A percentile compares a stretch with the other conserved stretches of the same genome.
These are phyloP conservation scores for Candolleomyces eurysporus DNA, from an alignment of 768 basidiomycete genomes.

Conservation along the genomic window DNA sequence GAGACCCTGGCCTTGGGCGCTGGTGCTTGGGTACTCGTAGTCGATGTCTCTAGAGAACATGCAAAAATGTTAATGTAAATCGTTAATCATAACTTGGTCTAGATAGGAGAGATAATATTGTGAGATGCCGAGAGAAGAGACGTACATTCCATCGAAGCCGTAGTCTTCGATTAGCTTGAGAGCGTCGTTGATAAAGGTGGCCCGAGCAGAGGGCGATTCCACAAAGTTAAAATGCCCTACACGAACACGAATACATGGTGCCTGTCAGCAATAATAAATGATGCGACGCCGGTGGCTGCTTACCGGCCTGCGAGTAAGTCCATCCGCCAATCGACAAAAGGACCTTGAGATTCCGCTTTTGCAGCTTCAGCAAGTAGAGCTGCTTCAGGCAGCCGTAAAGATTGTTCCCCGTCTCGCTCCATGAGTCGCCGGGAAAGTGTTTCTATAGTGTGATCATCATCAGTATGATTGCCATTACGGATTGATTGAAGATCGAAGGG, in stretches of 20 bases:
- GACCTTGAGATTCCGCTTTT: conserved; percentile 53
- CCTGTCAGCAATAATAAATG: background rate
- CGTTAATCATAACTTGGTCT: background rate
- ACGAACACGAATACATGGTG: background rate
- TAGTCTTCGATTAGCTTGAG: conserved; percentile 69
- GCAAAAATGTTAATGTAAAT: background rate
- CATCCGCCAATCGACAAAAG: conserved; percentile 58
- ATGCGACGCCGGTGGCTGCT: background rate
- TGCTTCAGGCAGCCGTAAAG: conserved; percentile 83
- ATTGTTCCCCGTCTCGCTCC: conserved; percentile 74
- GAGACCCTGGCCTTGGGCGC: conserved; percentile 62
- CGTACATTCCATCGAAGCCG: conserved; percentile 77
- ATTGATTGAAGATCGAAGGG: too few relatives aligned
- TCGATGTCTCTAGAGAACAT: conserved; percentile 55
- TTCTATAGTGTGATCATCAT: conserved; percentile 38
- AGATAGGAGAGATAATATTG: background rate
- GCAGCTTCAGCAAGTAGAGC: conserved; percentile 58
- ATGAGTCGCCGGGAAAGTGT: conserved; percentile 70
- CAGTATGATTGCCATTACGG: too few relatives aligned
- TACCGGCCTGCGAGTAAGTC: conserved; percentile 66
- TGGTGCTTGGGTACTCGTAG: conserved; percentile 70
- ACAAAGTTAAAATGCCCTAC: conserved; percentile 67
- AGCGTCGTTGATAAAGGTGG: conserved; percentile 58
- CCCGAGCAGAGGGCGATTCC: conserved; percentile 44
- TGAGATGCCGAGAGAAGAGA: conserved; percentile 3